Evolutionary conservation across 352 stramenopile genomes (phyloP), one percentile per base, ranked within the genome.

Genomic region (Pythium sukuiense): DNA sequence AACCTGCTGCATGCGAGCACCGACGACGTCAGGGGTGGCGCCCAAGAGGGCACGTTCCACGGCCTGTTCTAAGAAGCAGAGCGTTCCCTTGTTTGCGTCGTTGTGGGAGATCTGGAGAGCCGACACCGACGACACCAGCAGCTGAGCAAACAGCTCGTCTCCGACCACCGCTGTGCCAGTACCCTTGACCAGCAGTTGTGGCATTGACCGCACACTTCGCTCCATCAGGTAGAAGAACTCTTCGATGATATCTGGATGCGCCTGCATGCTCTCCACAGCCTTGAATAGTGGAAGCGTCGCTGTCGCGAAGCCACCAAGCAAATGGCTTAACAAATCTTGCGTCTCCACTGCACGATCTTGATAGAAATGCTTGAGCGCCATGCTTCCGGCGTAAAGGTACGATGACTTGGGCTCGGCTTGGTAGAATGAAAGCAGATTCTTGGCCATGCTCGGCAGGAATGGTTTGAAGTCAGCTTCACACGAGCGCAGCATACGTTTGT

Each of bases 201-300:
- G 94, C 37, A 96, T 88, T 60, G 85, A 87, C 37, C 81, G 85
- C 11, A 98, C 79, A 52, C 93, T 89, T 24, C 93, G 85, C 52
- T 97, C 89, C 75, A 98, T 93, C 33, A 98, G 74, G 73, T 92
- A 98, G 69, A 99, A 99, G 49, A 98, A 97, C 73, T 98, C 96
- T 72, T 99, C 96, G 9, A 98, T 87, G 33, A 98, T 87, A 71
- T 98, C 95, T 12, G 94, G 96, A 65, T 97, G 83, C 62, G 71
- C 72, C 61, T 77, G 90, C 76, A 80, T 93, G 61, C 72, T 83
- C 8, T 73, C 63, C 0, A 73, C 54, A 27, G 58, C 74, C 35
- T 80, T 77, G 55, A 98, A 92, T 72, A 98, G 89, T 24, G 87
- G 80, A 52, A 91, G 91, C 20, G 97, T 90, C 26, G 83, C 83